A percentile compares a stretch with the other conserved stretches of the same genome.
Evolutionary conservation across 306 rosid species (phyloP).

Genomic region (Macrotyloma uniflorum): DNA sequence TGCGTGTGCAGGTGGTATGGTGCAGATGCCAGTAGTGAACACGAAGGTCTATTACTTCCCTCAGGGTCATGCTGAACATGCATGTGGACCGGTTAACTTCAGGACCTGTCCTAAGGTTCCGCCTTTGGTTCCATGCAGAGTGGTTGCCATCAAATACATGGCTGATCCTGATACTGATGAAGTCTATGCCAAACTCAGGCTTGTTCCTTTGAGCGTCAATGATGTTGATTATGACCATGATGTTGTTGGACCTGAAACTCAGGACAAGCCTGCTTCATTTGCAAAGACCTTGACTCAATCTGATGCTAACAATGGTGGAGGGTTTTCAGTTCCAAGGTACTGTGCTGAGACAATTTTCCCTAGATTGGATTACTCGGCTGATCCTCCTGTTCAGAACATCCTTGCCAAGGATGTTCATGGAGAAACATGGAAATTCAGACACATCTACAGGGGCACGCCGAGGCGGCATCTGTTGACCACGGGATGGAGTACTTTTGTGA

Average conservation of each 20-base stretch:
- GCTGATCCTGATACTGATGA: conserved; percentile 93
- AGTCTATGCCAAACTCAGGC: conserved; percentile 69
- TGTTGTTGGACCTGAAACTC: conserved; percentile 57
- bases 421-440: conserved; percentile 89
- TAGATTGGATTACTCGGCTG: conserved; percentile 70
- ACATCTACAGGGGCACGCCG: conserved; percentile 94
- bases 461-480: conserved; percentile 94
- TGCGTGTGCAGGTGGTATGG: conserved; percentile 98
- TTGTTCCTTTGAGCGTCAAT: conserved; percentile 52
- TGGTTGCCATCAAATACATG: conserved; percentile 64
- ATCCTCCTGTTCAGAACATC: conserved; percentile 88
- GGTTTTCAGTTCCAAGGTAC: conserved; percentile 90
- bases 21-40: conserved; percentile 83
- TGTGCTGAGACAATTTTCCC: conserved; percentile 96
- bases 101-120: conserved; percentile 55
- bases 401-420: conserved; percentile 93
- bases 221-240: conserved; percentile 51
- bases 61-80: conserved; percentile 91
- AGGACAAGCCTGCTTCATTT: conserved; percentile 75
- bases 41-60: conserved; percentile 81
- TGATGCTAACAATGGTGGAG: conserved; percentile 97
- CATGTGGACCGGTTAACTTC: conserved; percentile 74
- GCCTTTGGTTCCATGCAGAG: conserved; percentile 69
- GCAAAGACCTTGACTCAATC: conserved; percentile 94
- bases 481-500: conserved; percentile 96